phyloP scores from a whole-genome alignment of 176 grass and related monocot species.

The Rhynchospora pubera region DNA sequence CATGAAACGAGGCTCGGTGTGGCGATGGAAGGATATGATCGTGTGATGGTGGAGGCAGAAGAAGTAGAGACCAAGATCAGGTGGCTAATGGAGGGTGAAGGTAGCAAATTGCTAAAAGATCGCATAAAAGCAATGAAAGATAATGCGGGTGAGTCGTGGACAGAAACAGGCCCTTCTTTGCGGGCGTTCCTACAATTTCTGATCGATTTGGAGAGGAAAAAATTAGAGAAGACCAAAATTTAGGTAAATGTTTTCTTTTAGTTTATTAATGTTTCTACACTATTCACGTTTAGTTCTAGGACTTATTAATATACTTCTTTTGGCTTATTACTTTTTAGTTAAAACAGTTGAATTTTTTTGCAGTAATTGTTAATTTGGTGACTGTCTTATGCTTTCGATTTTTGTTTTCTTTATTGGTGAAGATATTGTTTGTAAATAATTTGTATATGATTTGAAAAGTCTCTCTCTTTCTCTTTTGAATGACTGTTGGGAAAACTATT shows the following conservation, averaged over 20 bases:
- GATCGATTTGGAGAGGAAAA: conserved; percentile 1
- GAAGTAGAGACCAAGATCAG: conserved; percentile 60
- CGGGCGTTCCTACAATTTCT: conserved; percentile 27
- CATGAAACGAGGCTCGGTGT: conserved; percentile 41
- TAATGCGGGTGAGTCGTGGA: conserved; percentile 27
- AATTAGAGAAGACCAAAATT: neutral
- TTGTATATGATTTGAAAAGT: neutral
- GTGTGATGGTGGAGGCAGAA: conserved; percentile 30
- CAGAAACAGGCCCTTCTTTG: conserved; percentile 39
- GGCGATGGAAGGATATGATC: conserved; percentile 60
- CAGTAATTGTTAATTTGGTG: neutral
- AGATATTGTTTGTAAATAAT: neutral
- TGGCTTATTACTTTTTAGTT: neutral
- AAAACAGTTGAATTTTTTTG: neutral
- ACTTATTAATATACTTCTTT: neutral
- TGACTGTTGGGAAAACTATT: no score
- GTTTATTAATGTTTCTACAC: neutral
- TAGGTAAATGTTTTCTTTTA: neutral
- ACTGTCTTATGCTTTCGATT: no score
- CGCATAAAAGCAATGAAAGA: conserved; percentile 10
- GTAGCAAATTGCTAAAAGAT: conserved; percentile 27
- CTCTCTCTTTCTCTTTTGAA: no score
- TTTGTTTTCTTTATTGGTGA: no score
- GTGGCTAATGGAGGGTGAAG: conserved; percentile 47
- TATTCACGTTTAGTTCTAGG: neutral